Conservation (phyloP, 1,139 yeast species). For the Taiozyma sp. region DNA sequence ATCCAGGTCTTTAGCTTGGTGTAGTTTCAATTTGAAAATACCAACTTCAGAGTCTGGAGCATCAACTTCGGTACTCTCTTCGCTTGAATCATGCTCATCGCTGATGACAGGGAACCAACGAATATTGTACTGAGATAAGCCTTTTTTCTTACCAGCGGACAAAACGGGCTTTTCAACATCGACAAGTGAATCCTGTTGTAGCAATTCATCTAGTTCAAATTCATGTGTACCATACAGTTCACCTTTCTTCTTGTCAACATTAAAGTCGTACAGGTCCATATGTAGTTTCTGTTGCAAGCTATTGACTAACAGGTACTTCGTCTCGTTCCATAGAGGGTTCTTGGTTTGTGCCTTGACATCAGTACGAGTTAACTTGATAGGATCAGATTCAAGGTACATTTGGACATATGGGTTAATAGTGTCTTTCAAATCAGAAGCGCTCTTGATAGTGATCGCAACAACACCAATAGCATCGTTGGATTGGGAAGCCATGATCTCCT, state of each 20-base stretch:
- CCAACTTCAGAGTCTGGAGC: slow-evolving; percentile 59
- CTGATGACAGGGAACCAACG: slow-evolving; percentile 56
- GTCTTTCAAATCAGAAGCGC: slow-evolving; percentile 44
- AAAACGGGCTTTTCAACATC: slow-evolving; percentile 23
- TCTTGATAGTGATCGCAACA: slow-evolving; percentile 54
- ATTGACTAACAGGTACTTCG: slow-evolving; percentile 53
- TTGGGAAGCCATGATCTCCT: slow-evolving; percentile 58
- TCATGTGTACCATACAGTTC: slow-evolving; percentile 50
- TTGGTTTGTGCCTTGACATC: slow-evolving; percentile 49
- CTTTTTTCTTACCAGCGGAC: slow-evolving; percentile 51
- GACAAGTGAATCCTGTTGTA: slow-evolving; percentile 37
- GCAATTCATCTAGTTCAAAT: slow-evolving; percentile 50
- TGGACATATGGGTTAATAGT: slow-evolving; percentile 58
- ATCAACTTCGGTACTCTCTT: slow-evolving; percentile 24
- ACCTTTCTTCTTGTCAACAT: slow-evolving; percentile 47
- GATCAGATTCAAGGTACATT: slow-evolving; percentile 40
- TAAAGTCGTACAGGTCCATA: slow-evolving; percentile 48
- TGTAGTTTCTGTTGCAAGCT: slow-evolving; percentile 52
- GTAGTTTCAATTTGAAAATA: slow-evolving; percentile 62
- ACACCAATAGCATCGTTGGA: slow-evolving; percentile 65
- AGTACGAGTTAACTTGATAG: slow-evolving; percentile 43
- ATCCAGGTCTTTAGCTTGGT: slow-evolving; percentile 70
- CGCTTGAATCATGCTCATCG: slow-evolving; percentile 12
- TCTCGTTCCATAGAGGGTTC: slow-evolving; percentile 62
- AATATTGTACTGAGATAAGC: slow-evolving; percentile 54